Conservation (phyloP, 139 green algal genomes). For the Coelastrella sp. region DNA sequence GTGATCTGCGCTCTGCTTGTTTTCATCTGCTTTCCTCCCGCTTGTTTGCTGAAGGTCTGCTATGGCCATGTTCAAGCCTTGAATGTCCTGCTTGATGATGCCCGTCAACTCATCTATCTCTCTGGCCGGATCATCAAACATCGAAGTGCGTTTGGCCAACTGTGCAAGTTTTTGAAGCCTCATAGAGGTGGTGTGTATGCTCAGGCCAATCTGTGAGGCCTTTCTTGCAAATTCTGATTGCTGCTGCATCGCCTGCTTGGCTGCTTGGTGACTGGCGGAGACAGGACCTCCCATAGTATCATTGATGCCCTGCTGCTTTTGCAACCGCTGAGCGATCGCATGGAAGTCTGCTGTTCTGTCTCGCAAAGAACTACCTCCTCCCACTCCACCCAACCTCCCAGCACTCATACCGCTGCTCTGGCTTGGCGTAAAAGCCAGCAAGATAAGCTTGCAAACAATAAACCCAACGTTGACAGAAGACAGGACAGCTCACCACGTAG, state of each 20-base stretch:
- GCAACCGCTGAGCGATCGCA: constrained; percentile 61
- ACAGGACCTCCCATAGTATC: neutral
- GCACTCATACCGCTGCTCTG: too few relatives aligned
- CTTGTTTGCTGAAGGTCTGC: constrained; percentile 73
- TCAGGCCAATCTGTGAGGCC: constrained; percentile 89
- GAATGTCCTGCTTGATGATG: constrained; percentile 94
- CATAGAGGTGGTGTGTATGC: constrained; percentile 93
- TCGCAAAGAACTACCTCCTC: constrained; percentile 38
- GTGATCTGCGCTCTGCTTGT: constrained; percentile 90
- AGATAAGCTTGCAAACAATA: too few relatives aligned
- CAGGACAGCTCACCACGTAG: too few relatives aligned
- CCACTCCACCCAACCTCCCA: too few relatives aligned
- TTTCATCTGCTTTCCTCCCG: constrained; percentile 55
- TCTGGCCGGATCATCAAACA: constrained; percentile 96
- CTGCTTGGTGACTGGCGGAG: neutral
- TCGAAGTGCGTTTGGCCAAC: constrained; percentile 95
- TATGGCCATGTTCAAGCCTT: constrained; percentile 85
- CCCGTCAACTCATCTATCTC: constrained; percentile 95
- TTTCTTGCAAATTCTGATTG: constrained; percentile 88
- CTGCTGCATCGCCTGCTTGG: constrained; percentile 49
- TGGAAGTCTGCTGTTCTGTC: constrained; percentile 76
- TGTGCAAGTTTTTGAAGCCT: constrained; percentile 95
- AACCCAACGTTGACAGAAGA: too few relatives aligned
- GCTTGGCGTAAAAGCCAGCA: too few relatives aligned
- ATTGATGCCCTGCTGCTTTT: constrained; percentile 57